phyloP scores from a whole-genome alignment of 108 stramenopile species.

The Cyclotella atomus region DNA sequence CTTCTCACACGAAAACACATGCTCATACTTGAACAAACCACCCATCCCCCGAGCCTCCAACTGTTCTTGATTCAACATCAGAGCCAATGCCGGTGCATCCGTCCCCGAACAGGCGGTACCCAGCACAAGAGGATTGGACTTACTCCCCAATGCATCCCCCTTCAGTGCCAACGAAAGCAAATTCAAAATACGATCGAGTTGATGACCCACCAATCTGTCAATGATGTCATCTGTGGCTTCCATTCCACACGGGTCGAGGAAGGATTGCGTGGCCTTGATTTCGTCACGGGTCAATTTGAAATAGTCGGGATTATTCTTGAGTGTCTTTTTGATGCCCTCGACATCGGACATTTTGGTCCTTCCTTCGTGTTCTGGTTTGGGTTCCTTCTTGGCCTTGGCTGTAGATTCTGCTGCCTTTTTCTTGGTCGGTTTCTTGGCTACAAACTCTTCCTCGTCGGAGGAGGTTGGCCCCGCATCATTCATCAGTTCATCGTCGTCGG shows the following conservation, averaged over 20 bases:
- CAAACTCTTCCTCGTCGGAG: constrained; percentile 2
- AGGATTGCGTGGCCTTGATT: constrained; percentile 40
- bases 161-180: constrained; percentile 45
- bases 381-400: background rate
- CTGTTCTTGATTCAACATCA: constrained; percentile 67
- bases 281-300: constrained; percentile 40
- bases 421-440: background rate
- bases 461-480: constrained; percentile 3
- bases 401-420: background rate
- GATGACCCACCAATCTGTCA: constrained; percentile 60
- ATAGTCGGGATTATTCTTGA: constrained; percentile 45
- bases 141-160: constrained; percentile 30
- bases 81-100: constrained; percentile 79
- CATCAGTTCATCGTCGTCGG: constrained; percentile 7
- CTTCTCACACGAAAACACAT: constrained; percentile 76
- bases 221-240: constrained; percentile 83
- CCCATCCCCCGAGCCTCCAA: constrained; percentile 43
- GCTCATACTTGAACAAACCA: constrained; percentile 45
- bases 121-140: constrained; percentile 45
- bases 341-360: constrained; percentile 51
- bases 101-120: constrained; percentile 81
- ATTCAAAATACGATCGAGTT: constrained; percentile 57
- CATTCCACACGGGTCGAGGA: constrained; percentile 75
- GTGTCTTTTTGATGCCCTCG: constrained; percentile 30
- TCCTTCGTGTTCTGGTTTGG: constrained; percentile 1